Evolutionary conservation across 2,329 filamentous ascomycete genomes (phyloP), one percentile per base, ranked within the genome.

Genomic region (Onygenales sp.): DNA sequence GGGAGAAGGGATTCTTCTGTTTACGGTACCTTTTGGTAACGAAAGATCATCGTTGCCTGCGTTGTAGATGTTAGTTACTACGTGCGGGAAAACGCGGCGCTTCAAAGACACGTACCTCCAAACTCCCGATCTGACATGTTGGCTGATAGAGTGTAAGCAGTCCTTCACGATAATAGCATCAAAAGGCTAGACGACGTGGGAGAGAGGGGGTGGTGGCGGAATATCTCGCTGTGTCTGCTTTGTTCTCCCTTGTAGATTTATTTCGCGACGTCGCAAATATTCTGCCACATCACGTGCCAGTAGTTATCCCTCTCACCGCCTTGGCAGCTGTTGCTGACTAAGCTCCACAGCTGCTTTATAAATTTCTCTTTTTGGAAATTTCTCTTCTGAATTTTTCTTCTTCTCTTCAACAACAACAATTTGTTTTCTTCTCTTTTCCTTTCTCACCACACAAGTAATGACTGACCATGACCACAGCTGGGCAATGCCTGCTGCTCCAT

Each of bases 1-100:
- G 32, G 21, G 14, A 37, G 21, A 48, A 33, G 2, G 32, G 17
- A 2, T 40, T 34, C 39, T 36, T 7, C 3, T 3, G 34, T 39
- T 31, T n/a, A 31, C 8, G 2, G 6, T 42, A 51, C 49, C 49
- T 51, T 51, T 51, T 4, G 49, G 49, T 17, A 51, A 43, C 13
- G 79, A 81, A 61, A 82, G 71, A 61, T 83, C 80, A 61, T 82
- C 80, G 66, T 73, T 78, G 59, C 74, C 77, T 80, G 40, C 6
- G 50, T 5, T 13, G n/a, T 13, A 34, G 10, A 46, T 31, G 46
- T 56, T 45, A 57, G 54, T 42, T 42, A 34, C 14, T 42, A 34
- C 14, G 34, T 34, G 21, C 36, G 21, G n/a, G 3, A 33, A 11
- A 10, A 27, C 4, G 32, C n/a, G 47, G 27, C 4, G n/a, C n/a